Evolutionary conservation across 805 yeast species (phyloP).

Genomic region (Brettanomyces anomalus): DNA sequence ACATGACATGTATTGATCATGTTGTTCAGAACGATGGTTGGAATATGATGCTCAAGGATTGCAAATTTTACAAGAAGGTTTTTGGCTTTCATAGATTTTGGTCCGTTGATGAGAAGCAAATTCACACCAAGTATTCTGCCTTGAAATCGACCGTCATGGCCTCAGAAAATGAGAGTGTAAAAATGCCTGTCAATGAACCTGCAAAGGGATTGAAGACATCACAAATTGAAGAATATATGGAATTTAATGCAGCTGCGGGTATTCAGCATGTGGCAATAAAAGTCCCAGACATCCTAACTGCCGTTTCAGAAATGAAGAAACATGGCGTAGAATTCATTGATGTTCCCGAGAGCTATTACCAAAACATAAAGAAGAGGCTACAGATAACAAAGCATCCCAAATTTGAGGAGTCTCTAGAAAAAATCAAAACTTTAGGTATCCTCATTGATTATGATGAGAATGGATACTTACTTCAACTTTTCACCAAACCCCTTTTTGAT

Average conservation of each 20-base stretch:
- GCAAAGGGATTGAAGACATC: constrained; percentile 57
- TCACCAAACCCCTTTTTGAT: constrained; percentile 67
- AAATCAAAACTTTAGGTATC: constrained; percentile 43
- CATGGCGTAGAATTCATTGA: constrained; percentile 65
- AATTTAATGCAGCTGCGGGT: constrained; percentile 72
- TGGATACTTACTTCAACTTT: constrained; percentile 73
- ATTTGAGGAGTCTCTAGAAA: constrained; percentile 44
- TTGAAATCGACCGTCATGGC: constrained; percentile 73
- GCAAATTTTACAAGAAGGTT: constrained; percentile 48
- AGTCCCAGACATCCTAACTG: constrained; percentile 50
- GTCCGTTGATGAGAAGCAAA: constrained; percentile 76
- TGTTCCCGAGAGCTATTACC: constrained; percentile 53
- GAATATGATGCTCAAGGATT: constrained; percentile 52
- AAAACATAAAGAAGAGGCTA: constrained; percentile 37
- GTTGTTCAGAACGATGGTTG: constrained; percentile 74
- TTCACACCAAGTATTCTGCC: constrained; percentile 63
- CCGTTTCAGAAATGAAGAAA: constrained; percentile 43
- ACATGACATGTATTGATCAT: constrained; percentile 50
- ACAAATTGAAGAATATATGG: constrained; percentile 77
- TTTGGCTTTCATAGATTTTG: constrained; percentile 74
- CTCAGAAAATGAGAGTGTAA: constrained; percentile 50
- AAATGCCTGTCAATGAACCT: constrained; percentile 84
- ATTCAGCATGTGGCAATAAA: constrained; percentile 73
- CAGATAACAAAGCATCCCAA: constrained; percentile 26
- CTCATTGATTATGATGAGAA: constrained; percentile 69